phyloP scores from a whole-genome alignment of 257 asterid species.

The Solanum ahanhuiri region DNA sequence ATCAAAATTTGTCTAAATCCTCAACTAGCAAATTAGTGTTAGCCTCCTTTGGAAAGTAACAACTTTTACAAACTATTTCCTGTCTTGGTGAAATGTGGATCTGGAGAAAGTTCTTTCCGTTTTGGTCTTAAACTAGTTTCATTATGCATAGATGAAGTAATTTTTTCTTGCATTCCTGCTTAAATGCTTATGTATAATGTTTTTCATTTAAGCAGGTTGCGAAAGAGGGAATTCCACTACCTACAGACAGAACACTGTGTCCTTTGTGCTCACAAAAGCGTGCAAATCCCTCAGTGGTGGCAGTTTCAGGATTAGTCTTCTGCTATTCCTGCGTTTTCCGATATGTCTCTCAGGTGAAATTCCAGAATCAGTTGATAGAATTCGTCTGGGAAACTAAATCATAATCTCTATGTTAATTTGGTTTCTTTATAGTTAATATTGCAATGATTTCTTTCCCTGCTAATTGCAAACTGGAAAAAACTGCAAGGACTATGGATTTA shows the following conservation, averaged over 20 bases:
- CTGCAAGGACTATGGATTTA: background rate
- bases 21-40: background rate
- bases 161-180: background rate
- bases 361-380: background rate
- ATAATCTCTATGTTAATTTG: background rate
- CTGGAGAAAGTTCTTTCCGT: background rate
- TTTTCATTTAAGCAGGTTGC: constrained; percentile 52
- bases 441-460: background rate
- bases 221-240: constrained; percentile 84
- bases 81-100: background rate
- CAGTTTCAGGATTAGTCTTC: constrained; percentile 91
- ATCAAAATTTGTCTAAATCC: background rate
- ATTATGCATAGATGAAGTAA: background rate
- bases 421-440: background rate
- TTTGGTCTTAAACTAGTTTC: background rate
- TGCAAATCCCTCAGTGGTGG: constrained; percentile 76
- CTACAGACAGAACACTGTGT: constrained; percentile 67
- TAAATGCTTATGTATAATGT: background rate
- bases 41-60: background rate
- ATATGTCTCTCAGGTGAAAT: constrained; percentile 78
- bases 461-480: background rate
- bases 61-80: background rate
- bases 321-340: constrained; percentile 93
- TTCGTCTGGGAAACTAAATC: background rate
- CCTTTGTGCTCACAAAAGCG: constrained; percentile 89